Evolutionary conservation across 2,329 filamentous ascomycete species (phyloP), one percentile per base, ranked within the genome.

Genomic region (Clonostachys rhizophaga): DNA sequence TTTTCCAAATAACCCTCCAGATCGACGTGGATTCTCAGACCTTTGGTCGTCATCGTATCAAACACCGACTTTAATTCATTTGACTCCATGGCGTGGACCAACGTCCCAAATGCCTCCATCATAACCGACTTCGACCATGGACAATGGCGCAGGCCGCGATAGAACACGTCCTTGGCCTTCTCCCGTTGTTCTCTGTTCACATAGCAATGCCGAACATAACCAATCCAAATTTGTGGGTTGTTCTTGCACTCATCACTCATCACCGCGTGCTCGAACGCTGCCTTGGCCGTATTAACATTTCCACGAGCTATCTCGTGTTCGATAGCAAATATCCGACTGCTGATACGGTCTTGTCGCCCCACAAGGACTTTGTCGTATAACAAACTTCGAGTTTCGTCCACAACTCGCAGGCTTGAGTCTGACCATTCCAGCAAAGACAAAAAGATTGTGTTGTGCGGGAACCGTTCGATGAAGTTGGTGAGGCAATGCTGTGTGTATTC

Each of bases 361-460:
- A 60, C 52, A 3, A 78, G 63, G 0, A 81, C 64, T 58, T 75
- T 75, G 59, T 75, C 72, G 17, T 75, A 66, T 11, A 91, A 69
- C 9, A 88, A 66, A 6, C 78, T 72, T n/a, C 87, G 82, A 17
- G 95, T 80, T 16, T 89, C 86, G 55, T 95, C 88, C 51, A 90
- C 80, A 46, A 94, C 76, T 20, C 84, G 79, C 40, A 89, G 80
- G 8, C 84, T 80, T 3, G 81, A 74, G 59, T 92, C 85, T 51
- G 88, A 84, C 72, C 84, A 87, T n/a, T 83, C 78, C 52, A 86
- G 86, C 1, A 94, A 68, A 2, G 78, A 72, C 2, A 95, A 74
- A 51, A 96, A 85, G 6, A 89, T 74, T 2, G 83, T 87, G 66
- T 96, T 96, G 43, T 74, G 72, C 0, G 91, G 89, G 60, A 91